These are phyloP conservation scores for Ophiostoma piceae DNA, from an alignment of 2,329 filamentous ascomycete species.

Conservation along the genomic window DNA sequence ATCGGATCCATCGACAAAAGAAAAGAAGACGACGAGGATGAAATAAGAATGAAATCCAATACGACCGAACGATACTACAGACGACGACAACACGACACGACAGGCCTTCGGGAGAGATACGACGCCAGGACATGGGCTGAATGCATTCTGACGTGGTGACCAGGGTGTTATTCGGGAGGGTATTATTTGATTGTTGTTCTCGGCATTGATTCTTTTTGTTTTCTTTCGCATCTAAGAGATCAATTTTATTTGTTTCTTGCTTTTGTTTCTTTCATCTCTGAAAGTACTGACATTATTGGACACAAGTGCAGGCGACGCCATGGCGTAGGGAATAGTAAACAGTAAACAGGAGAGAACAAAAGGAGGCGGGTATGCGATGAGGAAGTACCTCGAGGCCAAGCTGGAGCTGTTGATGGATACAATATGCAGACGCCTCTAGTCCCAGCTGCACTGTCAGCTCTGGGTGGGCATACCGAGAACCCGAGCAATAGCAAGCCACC, in stretches of 20 bases:
- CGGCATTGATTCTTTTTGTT: background rate
- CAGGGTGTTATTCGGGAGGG: background rate
- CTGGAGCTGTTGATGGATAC: background rate
- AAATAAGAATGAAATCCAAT: background rate
- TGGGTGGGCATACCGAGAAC: no score
- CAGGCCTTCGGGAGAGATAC: background rate
- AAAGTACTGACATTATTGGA: background rate
- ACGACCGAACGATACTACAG: background rate
- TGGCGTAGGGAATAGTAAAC: background rate
- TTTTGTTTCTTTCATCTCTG: background rate
- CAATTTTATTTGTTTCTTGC: background rate
- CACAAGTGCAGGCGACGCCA: background rate
- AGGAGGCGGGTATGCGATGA: background rate
- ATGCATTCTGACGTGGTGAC: constrained; percentile 10
- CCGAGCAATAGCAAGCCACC: background rate
- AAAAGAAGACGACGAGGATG: background rate
- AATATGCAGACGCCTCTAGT: background rate
- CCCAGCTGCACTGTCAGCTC: no score
- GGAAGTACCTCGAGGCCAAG: background rate
- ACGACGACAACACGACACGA: background rate
- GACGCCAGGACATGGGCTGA: constrained; percentile 4
- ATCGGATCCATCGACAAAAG: background rate
- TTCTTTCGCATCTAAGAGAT: background rate
- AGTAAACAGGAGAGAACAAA: background rate
- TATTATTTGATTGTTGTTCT: background rate